Base-by-base conservation (phyloP, 768 basidiomycete species). In the Phlebiopsis gigantea region DNA sequence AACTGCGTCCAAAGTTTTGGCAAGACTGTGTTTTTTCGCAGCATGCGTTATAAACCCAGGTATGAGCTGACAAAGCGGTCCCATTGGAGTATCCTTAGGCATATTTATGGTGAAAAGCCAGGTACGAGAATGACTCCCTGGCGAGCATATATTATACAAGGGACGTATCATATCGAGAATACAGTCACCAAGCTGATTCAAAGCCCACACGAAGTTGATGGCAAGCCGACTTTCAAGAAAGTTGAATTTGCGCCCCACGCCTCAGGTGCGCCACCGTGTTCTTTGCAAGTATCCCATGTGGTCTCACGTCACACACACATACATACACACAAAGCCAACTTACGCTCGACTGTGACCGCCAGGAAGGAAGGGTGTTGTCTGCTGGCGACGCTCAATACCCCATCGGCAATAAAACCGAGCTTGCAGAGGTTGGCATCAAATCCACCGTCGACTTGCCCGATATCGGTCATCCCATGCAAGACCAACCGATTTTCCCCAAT, bases 371-470 rank as follows among this genome's bases (percentile, higher is more conserved):
- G 12, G 61, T 68, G 47, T 55, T 68, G 10, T 55, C 64, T 7
- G 66, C 62, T 2, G 66, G 65, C n/a, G 22, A 34, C 74, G 2
- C 61, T 77, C 34, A 66, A 71, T 45, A 57, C 63, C 6, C 63
- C 63, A 56, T 63, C 46, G 62, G 62, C 1, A 21, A 46, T 45
- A 25, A n/a, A 15, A 39, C 15, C 8, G 55, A 31, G 6, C 57
- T 51, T 6, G 39, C 15, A 4, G n/a, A 25, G 6, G 24, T 58
- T 10, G 65, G 64, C 17, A 66, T 73, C 51, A 39, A 61, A 15
- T 43, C 67, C 5, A 30, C 70, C 24, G 61, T 70, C 26, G 51
- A 71, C 42, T 48, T 66, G 17, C 66, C 72, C 14, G 60, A 62
- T 42, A 67, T 73, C 19, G 71, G 72, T 3, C 59, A 64, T 46